Conservation (phyloP, 257 asterid genomes). For the Solanum dulcamara region DNA sequence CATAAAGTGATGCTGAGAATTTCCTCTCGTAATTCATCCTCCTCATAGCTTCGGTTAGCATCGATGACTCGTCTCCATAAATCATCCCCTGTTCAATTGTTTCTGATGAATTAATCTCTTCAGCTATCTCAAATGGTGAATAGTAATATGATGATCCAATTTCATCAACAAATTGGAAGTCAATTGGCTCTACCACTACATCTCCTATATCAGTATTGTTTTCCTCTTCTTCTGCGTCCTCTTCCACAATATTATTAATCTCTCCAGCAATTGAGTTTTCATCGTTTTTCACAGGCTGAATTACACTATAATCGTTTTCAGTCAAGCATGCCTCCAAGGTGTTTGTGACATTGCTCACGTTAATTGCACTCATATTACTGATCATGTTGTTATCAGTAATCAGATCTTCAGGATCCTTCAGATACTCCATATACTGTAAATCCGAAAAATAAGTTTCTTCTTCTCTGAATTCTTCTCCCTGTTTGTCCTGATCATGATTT, state of each 20-base stretch:
- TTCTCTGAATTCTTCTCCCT: not conserved
- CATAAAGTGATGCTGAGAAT: conserved; percentile 62
- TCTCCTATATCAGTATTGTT: conserved; percentile 7
- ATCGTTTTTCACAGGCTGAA: conserved; percentile 4
- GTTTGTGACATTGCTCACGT: not conserved
- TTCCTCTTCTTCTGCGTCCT: conserved; percentile 15
- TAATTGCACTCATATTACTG: not conserved
- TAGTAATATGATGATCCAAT: conserved; percentile 32
- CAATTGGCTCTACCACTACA: conserved; percentile 27
- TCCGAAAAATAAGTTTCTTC: conserved; percentile 31
- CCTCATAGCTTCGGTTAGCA: conserved; percentile 51
- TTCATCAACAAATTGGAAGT: conserved; percentile 56
- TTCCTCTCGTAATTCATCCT: conserved; percentile 75
- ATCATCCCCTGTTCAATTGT: not conserved
- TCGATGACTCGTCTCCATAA: conserved; percentile 21
- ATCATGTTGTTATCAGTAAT: conserved; percentile 5
- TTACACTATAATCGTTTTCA: conserved; percentile 2
- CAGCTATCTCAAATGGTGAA: conserved; percentile 59
- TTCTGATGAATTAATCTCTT: conserved; percentile 26
- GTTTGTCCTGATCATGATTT: not conserved
- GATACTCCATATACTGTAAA: conserved; percentile 40
- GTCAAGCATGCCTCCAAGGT: conserved; percentile 1
- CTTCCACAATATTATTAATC: not conserved
- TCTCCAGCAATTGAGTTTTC: not conserved
- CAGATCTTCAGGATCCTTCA: conserved; percentile 41